Conservation (phyloP, 495 filamentous ascomycete genomes). For the Xylona heveae region DNA sequence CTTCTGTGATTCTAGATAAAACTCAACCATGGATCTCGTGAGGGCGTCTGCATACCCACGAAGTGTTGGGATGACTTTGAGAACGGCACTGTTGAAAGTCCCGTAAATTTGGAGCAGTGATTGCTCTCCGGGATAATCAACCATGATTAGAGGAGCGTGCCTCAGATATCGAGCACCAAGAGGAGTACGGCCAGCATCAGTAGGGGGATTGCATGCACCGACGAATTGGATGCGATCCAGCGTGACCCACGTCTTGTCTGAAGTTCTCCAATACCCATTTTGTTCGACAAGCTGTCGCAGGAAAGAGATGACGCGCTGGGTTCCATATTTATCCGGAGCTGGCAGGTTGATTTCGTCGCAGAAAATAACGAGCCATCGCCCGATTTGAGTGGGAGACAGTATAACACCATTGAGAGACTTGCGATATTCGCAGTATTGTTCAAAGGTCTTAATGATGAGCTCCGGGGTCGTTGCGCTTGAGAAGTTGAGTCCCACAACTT, state of each 20-base stretch:
- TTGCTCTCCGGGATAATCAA: conserved; percentile 90
- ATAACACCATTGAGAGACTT: conserved; percentile 94
- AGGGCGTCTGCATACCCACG: conserved; percentile 85
- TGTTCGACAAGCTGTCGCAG: conserved; percentile 92
- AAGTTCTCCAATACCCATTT: conserved; percentile 96
- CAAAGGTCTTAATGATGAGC: conserved; percentile 93
- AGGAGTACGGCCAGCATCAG: conserved; percentile 86
- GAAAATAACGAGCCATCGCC: conserved; percentile 94
- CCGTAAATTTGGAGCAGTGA: conserved; percentile 94
- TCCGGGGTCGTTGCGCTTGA: conserved; percentile 96
- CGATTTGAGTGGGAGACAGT: conserved; percentile 88
- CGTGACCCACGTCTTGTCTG: conserved; percentile 94
- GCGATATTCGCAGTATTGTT: conserved; percentile 98
- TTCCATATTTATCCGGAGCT: conserved; percentile 95
- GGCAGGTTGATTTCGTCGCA: conserved; percentile 99
- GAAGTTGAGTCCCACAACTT: conserved; percentile 96
- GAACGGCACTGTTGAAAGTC: conserved; percentile 87
- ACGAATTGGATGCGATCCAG: conserved; percentile 97
- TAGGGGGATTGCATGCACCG: conserved; percentile 97
- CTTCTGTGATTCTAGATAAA: conserved; percentile 85
- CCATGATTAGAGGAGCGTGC: conserved; percentile 94
- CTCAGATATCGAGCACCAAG: conserved; percentile 85
- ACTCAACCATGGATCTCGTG: conserved; percentile 93
- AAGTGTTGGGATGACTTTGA: conserved; percentile 92
- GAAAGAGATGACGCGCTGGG: conserved; percentile 92